A percentile compares a stretch with the other conserved stretches of the same genome.
Conservation (phyloP, 495 filamentous ascomycete genomes). For the Aspergillus sclerotiicarbonarius region DNA sequence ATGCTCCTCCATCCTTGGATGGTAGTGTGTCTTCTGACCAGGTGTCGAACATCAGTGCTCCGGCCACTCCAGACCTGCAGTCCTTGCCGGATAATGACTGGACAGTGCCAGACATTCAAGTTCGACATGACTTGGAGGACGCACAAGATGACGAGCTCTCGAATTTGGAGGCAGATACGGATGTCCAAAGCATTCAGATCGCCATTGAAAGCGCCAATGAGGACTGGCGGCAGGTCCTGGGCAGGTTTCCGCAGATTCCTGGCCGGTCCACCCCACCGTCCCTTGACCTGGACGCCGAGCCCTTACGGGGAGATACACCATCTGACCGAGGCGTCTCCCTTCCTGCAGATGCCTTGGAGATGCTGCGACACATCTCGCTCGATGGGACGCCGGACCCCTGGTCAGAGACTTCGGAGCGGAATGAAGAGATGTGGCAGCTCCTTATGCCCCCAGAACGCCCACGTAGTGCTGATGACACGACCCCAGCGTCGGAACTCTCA, state of each 20-base stretch:
- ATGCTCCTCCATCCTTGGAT: slow-evolving; percentile 82
- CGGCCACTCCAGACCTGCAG: slow-evolving; percentile 73
- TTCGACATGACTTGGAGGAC: slow-evolving; percentile 28
- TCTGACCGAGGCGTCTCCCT: slow-evolving; percentile 70
- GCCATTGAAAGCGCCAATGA: slow-evolving; percentile 34
- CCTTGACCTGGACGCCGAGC: slow-evolving; percentile 27
- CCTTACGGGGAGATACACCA: slow-evolving; percentile 29
- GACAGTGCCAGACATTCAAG: slow-evolving; percentile 35
- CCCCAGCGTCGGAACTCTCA: slow-evolving; percentile 48
- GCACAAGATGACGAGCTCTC: slow-evolving; percentile 1
- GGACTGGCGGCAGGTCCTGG: slow-evolving; percentile 41
- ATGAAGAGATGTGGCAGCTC: slow-evolving; percentile 48
- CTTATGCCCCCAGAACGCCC: slow-evolving; percentile 29
- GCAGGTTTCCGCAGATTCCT: slow-evolving; percentile 38
- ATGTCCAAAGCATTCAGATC: slow-evolving; percentile 34
- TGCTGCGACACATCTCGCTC: slow-evolving; percentile 70
- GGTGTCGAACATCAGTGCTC: slow-evolving; percentile 71
- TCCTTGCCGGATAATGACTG: slow-evolving; percentile 51
- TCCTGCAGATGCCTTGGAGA: slow-evolving; percentile 73
- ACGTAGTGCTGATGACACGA: slow-evolving; percentile 42
- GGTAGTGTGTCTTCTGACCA: slow-evolving; percentile 85
- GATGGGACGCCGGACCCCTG: slow-evolving; percentile 47
- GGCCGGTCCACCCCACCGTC: slow-evolving; percentile 20
- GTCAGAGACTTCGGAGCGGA: slow-evolving; percentile 47
- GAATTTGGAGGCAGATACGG: slow-evolving; percentile 10